phyloP scores from a whole-genome alignment of 2,329 filamentous ascomycete genomes.

The Fusarium foetens region DNA sequence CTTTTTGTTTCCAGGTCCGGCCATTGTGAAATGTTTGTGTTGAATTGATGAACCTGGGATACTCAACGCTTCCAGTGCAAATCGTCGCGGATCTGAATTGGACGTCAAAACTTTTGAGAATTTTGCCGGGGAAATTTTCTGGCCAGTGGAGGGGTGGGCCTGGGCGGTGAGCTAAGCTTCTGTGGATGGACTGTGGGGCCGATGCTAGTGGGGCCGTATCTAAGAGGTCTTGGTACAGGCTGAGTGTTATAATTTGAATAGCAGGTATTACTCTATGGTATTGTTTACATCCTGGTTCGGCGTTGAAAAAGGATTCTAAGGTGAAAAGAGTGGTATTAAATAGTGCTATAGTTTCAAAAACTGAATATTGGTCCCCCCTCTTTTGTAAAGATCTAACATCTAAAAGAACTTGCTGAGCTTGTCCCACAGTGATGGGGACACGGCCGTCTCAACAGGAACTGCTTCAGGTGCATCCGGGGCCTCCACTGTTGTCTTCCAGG shows the following conservation, averaged over 20 bases:
- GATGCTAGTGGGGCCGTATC: conserved; percentile 14
- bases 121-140: conserved; percentile 45
- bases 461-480: conserved; percentile 51
- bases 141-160: conserved; percentile 37
- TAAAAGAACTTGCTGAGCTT: conserved; percentile 46
- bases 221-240: not conserved
- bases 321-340: not conserved
- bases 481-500: conserved; percentile 73
- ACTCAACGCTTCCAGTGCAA: conserved; percentile 17
- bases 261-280: not conserved
- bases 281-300: not conserved
- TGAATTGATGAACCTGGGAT: conserved; percentile 15
- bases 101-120: conserved; percentile 44
- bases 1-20: conserved; percentile 49
- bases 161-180: conserved; percentile 42
- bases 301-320: not conserved
- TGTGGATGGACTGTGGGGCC: conserved; percentile 17
- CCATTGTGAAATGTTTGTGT: conserved; percentile 45
- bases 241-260: too few species aligned
- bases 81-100: conserved; percentile 30
- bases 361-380: not conserved
- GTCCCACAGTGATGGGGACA: conserved; percentile 59
- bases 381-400: not conserved
- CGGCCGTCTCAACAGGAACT: conserved; percentile 41
- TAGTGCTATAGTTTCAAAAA: not conserved